phyloP scores from a whole-genome alignment of 2,329 filamentous ascomycete species.

The Herpotrichia juniperi region DNA sequence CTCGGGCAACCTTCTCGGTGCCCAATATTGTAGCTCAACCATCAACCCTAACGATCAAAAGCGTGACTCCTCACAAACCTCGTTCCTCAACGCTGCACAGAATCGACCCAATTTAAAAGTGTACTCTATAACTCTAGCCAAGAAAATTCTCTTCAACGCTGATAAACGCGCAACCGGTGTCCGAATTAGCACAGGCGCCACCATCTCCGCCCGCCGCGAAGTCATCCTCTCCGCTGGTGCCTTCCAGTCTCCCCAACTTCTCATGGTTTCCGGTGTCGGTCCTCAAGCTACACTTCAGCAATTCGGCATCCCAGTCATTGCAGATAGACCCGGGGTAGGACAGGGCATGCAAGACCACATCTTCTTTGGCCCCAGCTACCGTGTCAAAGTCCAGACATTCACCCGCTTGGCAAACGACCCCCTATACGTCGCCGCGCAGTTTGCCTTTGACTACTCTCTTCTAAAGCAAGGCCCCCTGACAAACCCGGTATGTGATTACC shows the following conservation, averaged over 20 bases:
- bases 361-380: conserved; percentile 5
- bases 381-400: too few relatives aligned
- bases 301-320: conserved; percentile 25
- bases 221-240: conserved; percentile 24
- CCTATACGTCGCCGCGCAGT: conserved; percentile 19
- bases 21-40: conserved; percentile 31
- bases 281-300: conserved; percentile 19
- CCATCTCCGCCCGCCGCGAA: conserved; percentile 16
- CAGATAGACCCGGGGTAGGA: conserved; percentile 33
- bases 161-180: conserved; percentile 32
- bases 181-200: too few relatives aligned
- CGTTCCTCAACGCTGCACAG: conserved; percentile 11
- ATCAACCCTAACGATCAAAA: conserved; percentile 33
- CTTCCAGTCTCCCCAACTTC: conserved; percentile 20
- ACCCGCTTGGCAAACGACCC: conserved; percentile 19
- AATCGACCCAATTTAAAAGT: conserved; percentile 12
- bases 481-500: conserved; percentile 24
- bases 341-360: conserved; percentile 42
- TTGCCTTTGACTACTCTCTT: too few relatives aligned
- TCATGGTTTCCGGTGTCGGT: conserved; percentile 24
- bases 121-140: conserved; percentile 18
- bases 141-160: conserved; percentile 22
- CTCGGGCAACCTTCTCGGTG: conserved; percentile 27
- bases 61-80: conserved; percentile 26
- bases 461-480: conserved; percentile 22